Conservation (phyloP, 2,329 filamentous ascomycete genomes). For the Peltaster fructicola region DNA sequence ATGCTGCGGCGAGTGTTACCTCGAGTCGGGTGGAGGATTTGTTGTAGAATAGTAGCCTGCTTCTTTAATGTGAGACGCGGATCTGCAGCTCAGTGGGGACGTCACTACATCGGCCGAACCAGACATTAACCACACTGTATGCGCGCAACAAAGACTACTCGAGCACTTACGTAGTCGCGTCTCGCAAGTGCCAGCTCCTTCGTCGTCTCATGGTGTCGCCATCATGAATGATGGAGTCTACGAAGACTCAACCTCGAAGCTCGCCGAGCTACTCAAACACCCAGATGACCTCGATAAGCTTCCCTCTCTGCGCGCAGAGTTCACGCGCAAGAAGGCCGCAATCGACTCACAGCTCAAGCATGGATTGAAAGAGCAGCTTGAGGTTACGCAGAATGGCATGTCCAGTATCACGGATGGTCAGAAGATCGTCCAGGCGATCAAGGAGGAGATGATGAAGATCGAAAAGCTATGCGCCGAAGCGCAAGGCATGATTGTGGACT, state of each 20-base stretch:
- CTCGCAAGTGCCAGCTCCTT: neutral
- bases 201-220: neutral
- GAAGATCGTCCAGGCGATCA: constrained; percentile 78
- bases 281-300: constrained; percentile 98
- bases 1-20: too few species aligned
- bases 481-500: constrained; percentile 94
- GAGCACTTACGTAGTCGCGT: too few species aligned
- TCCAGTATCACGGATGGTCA: constrained; percentile 74
- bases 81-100: too few species aligned
- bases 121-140: too few species aligned
- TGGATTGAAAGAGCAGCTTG: constrained; percentile 79
- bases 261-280: constrained; percentile 83
- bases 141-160: too few species aligned
- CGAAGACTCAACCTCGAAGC: constrained; percentile 35
- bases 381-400: constrained; percentile 89
- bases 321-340: constrained; percentile 80
- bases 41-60: too few species aligned
- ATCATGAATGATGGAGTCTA: constrained; percentile 15
- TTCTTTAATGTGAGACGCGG: too few species aligned
- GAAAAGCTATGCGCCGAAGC: constrained; percentile 94
- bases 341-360: constrained; percentile 80
- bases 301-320: constrained; percentile 71
- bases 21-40: too few species aligned
- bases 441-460: constrained; percentile 97
- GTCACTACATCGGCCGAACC: too few species aligned